Base-by-base conservation (phyloP, 2,329 filamentous ascomycete genomes). In the Alternaria brassicicola region DNA sequence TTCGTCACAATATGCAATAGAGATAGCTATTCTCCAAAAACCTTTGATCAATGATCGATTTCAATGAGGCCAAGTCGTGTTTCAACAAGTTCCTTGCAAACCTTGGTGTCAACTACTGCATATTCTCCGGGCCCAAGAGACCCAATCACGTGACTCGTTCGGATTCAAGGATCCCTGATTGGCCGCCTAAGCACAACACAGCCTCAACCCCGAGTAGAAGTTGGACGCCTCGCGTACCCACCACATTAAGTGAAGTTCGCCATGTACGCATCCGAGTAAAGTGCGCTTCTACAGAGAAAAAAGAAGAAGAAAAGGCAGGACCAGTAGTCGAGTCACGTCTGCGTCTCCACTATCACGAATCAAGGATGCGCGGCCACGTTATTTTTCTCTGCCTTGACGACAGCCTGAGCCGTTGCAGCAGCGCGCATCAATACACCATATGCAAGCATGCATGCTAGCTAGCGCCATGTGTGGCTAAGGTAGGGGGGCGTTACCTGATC, bases 171-270 rank as follows among this genome's bases (percentile, higher is more conserved):
- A 6, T 25, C 31, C 23, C 31, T 35, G 33, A 54, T 54, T 48
- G 52, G 52, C 17, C 42, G 52, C 52, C 35, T 54, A 23, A 46
- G 19, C 26, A 15, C 7, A 48, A 26, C 52, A 54, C 52, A 54
- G 52, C 52, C 52, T 54, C 52, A 54, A 54, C 52, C 42, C 52
- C 52, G 52, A 47, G 52, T 54, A 54, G 23, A 54, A n/a, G 43
- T 31, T 39, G 52, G 52, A 54, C 43, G 52, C 52, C 51, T 53
- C 31, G 43, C 23, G 17, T 21, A 23, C 31, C 43, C 43, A 47
- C 31, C 30, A 15, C 30, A 15, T 47, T 47, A 47, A 46, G 36
- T 39, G 5, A 13, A 15, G 19, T 39, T 39, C 36, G 36, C 36
- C 23, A 6, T 10, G 38, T 28, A 25, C 43, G 13, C 30, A 47